A percentile compares a stretch with the other conserved stretches of the same genome.
These are phyloP conservation scores for Ophiostoma piceae DNA, from an alignment of 2,329 filamentous ascomycete species.

Conservation along the genomic window DNA sequence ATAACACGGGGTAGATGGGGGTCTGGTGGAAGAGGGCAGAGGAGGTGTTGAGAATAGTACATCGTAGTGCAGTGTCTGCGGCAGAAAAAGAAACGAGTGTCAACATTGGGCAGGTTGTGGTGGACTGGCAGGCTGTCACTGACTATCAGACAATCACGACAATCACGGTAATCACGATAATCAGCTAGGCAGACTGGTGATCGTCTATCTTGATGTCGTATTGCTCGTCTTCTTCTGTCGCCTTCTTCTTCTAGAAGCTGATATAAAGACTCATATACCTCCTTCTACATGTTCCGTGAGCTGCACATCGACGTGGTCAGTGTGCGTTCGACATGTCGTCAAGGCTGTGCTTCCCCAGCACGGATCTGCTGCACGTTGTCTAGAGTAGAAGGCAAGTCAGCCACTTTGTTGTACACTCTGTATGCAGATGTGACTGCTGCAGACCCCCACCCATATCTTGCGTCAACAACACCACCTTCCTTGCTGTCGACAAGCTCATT, in stretches of 20 bases:
- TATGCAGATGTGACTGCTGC: not conserved
- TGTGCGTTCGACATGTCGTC: not conserved
- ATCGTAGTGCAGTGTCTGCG: not conserved
- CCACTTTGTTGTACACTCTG: not conserved
- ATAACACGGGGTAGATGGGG: conserved; percentile 5
- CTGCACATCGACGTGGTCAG: not conserved
- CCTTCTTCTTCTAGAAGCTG: conserved; percentile 14
- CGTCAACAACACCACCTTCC: conserved; percentile 6
- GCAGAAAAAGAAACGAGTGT: conserved; percentile 6
- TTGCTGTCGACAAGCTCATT: not conserved
- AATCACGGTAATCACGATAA: not conserved
- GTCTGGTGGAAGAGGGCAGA: not conserved
- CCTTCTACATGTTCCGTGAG: not conserved
- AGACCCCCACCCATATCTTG: not conserved
- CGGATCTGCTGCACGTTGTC: not conserved
- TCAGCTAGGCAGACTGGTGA: not conserved
- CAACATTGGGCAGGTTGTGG: not conserved
- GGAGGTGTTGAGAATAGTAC: too few species aligned
- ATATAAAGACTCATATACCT: not conserved
- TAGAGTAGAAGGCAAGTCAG: not conserved
- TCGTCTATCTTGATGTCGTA: conserved; percentile 1
- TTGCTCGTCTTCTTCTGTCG: not conserved
- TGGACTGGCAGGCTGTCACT: not conserved
- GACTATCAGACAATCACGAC: not conserved
- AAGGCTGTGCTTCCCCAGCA: not conserved